Evolutionary conservation across 2,329 filamentous ascomycete species (phyloP).

Genomic region (Neofusicoccum umdonicola): DNA sequence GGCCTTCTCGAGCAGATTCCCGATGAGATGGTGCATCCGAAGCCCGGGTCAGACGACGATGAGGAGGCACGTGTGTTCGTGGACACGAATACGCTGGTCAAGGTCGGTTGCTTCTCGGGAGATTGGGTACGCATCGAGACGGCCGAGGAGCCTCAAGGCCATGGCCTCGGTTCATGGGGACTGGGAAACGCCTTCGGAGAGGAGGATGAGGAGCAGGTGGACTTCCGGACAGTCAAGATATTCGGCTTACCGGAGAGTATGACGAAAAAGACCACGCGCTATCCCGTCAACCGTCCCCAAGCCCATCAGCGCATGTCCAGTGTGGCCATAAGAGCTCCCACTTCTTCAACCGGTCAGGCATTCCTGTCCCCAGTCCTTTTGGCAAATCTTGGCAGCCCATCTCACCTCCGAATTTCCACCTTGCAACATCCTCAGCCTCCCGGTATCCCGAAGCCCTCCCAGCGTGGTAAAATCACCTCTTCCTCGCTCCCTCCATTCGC

Average conservation of each 20-base stretch:
- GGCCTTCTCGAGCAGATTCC: conserved; percentile 71
- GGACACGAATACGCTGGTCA: conserved; percentile 78
- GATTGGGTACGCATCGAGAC: conserved; percentile 91
- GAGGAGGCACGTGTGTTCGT: conserved; percentile 86
- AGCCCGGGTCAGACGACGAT: conserved; percentile 79
- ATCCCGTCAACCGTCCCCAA: conserved; percentile 48
- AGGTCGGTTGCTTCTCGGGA: conserved; percentile 93
- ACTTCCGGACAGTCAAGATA: conserved; percentile 82
- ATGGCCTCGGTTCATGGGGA: conserved; percentile 65
- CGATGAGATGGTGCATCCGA: conserved; percentile 78
- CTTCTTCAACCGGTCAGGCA: conserved; percentile 37
- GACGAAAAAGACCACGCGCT: conserved; percentile 53
- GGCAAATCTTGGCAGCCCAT: conserved; percentile 76
- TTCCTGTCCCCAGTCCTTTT: conserved; percentile 85
- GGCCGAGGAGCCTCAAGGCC: conserved; percentile 68
- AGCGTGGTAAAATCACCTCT: conserved; percentile 44
- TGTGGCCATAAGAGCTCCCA: conserved; percentile 25
- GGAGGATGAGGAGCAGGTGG: conserved; percentile 53
- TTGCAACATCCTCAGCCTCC: conserved; percentile 46
- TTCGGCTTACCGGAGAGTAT: conserved; percentile 80
- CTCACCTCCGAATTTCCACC: conserved; percentile 75
- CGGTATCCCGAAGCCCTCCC: conserved; percentile 39
- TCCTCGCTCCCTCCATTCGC: conserved; percentile 58
- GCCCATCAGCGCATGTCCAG: conserved; percentile 50
- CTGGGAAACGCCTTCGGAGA: conserved; percentile 62